These are phyloP conservation scores for Oidiodendron maius DNA, from an alignment of 495 filamentous ascomycete genomes.

Conservation along the genomic window DNA sequence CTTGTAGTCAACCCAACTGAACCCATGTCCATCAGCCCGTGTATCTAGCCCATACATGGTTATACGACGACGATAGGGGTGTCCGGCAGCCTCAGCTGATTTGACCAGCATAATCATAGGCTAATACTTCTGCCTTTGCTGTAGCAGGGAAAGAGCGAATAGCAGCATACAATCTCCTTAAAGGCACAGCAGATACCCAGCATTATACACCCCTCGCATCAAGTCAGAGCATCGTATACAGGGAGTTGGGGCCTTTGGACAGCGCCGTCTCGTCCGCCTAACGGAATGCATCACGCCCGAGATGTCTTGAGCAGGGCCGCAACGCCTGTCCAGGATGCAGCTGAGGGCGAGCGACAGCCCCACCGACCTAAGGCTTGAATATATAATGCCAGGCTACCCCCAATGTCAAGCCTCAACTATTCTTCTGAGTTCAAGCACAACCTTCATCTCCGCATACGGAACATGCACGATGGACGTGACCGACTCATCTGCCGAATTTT, in stretches of 20 bases:
- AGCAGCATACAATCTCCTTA: slow-evolving; percentile 11
- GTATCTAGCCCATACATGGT: slow-evolving; percentile 10
- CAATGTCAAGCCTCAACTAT: neutral
- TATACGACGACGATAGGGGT: slow-evolving; percentile 9
- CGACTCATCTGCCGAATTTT: slow-evolving; percentile 4
- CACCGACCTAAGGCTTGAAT: neutral
- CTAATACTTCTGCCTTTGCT: slow-evolving; percentile 8
- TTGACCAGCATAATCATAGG: no score
- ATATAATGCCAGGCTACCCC: slow-evolving; percentile 2
- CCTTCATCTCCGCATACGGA: slow-evolving; percentile 4
- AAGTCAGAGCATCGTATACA: slow-evolving; percentile 11
- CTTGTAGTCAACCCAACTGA: neutral
- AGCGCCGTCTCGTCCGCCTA: slow-evolving; percentile 8
- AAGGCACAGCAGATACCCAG: no score
- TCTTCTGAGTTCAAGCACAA: neutral
- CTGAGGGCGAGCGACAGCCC: no score
- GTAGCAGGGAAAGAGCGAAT: slow-evolving; percentile 7
- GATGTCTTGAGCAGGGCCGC: slow-evolving; percentile 1
- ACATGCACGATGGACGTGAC: slow-evolving; percentile 9
- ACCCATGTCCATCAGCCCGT: slow-evolving; percentile 4
- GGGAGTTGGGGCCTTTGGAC: slow-evolving; percentile 8
- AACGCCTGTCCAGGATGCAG: no score
- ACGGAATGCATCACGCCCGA: slow-evolving; percentile 12
- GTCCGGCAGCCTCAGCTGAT: slow-evolving; percentile 9
- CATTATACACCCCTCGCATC: slow-evolving; percentile 13